Evolutionary conservation across 768 basidiomycete genomes (phyloP).

Genomic region (Pleurotus tuoliensis): DNA sequence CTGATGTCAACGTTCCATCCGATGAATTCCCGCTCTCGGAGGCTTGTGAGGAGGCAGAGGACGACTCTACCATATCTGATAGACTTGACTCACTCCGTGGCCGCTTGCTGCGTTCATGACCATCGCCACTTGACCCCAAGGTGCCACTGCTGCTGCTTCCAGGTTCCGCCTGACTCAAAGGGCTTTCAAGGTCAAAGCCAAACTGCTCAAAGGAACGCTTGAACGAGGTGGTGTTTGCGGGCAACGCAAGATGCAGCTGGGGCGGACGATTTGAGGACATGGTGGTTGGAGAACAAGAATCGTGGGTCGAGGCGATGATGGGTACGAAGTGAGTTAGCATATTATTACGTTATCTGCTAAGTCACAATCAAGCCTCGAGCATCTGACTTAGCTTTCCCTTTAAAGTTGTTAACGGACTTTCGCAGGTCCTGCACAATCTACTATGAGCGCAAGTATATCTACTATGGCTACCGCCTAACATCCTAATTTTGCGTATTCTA

Average conservation of each 20-base stretch:
- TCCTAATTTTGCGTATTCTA: background rate
- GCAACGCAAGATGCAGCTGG: constrained; percentile 49
- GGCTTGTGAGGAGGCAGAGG: constrained; percentile 27
- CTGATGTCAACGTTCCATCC: constrained; percentile 9
- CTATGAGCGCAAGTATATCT: background rate
- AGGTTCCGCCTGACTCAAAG: constrained; percentile 22
- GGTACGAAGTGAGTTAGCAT: no score
- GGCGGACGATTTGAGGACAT: constrained; percentile 43
- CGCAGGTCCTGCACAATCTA: no score
- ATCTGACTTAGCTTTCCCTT: background rate
- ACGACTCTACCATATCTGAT: constrained; percentile 31
- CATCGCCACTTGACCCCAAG: constrained; percentile 19
- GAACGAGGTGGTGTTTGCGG: constrained; percentile 49
- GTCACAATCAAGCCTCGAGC: no score
- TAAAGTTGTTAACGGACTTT: background rate
- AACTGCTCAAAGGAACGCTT: constrained; percentile 60
- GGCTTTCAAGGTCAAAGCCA: constrained; percentile 52
- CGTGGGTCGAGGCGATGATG: background rate
- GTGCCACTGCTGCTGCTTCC: constrained; percentile 20
- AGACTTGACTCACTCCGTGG: constrained; percentile 51
- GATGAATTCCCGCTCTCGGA: constrained; percentile 23
- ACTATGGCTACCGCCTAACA: background rate
- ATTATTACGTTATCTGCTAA: no score
- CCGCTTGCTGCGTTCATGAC: constrained; percentile 53
- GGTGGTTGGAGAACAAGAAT: constrained; percentile 15